Evolutionary conservation across 2,329 filamentous ascomycete species (phyloP), one percentile per base, ranked within the genome.

Genomic region (Fusarium domesticum): DNA sequence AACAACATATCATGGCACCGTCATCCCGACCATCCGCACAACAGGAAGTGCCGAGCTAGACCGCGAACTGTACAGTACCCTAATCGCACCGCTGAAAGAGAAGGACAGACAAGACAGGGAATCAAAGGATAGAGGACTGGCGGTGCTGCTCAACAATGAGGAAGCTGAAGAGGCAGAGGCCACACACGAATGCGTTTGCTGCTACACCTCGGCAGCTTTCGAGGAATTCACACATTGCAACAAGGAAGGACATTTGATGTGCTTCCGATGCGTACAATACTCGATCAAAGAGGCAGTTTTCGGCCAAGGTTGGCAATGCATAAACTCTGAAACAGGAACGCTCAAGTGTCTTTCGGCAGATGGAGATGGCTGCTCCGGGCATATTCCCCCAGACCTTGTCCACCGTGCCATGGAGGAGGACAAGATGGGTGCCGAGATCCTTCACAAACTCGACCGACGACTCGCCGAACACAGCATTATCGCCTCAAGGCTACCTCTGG

Each of bases 281-380:
- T 85, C 90, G 10, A 78, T 92, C 47, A 86, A 85, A 38, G 92
- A 97, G 64, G 90, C 91, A 2, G 72, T 97, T 0, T 97, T 95
- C 63, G 93, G 93, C 0, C 93, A 97, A 65, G 89, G 89, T 40
- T 96, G 92, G 89, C 80, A 82, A 38, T 83, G 81, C 58, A 85
- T 96, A 56, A 79, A 93, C 61, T 68, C 80, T 19, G 76, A 83
- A 46, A 80, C 76, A 30, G 87, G 87, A 30, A 90, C 89, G 0
- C 74, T 97, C 42, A 81, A 80, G 48, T 97, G 93, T 63, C 78
- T 95, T n/a, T 89, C 91, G 2, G 83, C 89, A 0, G 78, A 84
- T 39, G 73, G 78, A 0, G 70, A 76, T 35, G 81, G 80, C n/a
- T 97, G 93, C 57, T 62, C 75, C 12, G 89, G 90, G n/a, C 80